Base-by-base conservation (phyloP, 2,329 filamentous ascomycete species). In the Cercospora zeina region DNA sequence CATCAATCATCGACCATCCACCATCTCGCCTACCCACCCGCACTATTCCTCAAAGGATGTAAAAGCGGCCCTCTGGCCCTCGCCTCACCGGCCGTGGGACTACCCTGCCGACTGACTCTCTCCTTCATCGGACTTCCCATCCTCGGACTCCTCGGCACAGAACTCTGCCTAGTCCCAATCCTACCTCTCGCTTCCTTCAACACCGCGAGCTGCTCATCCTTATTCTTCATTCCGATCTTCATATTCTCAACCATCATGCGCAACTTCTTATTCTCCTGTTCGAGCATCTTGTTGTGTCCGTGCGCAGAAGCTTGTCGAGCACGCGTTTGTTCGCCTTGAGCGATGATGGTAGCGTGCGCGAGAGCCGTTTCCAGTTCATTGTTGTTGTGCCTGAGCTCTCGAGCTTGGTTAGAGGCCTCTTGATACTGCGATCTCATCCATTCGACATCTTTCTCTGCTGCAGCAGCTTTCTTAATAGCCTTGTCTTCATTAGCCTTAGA, bases 391-490 rank as follows among this genome's bases (percentile, higher is more conserved):
- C 76, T 74, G 2, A 85, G 73, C 14, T 78, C 76, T 13, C 76
- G 76, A 2, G 80, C 80, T 1, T 77, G 72, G 33, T 80, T 79
- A 8, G 83, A 85, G 0, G 83, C 81, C 21, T 82, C 78, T 67
- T 88, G 87, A 68, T 89, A 90, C 9, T 81, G 77, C 3, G 79
- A 78, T 57, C 84, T 81, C 11, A 80, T 76, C 68, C 86, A 90
- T 1, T 86, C 83, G 27, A 81, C 76, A 3, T 86, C 83, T 13
- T 76, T 77, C 30, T 82, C 74, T 1, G 73, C 65, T 13, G 67
- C 73, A 33, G 71, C 64, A 11, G 77, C 72, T 7, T 71, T 67
- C 37, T 70, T 70, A 9, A 72, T 66, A 5, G 73, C 65, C 45
- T 71, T 70, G 11, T 68, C 63, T 45, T 69, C 71, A 45, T 73